Conservation (phyloP, 2,329 filamentous ascomycete genomes). For the Balansia obtecta region DNA sequence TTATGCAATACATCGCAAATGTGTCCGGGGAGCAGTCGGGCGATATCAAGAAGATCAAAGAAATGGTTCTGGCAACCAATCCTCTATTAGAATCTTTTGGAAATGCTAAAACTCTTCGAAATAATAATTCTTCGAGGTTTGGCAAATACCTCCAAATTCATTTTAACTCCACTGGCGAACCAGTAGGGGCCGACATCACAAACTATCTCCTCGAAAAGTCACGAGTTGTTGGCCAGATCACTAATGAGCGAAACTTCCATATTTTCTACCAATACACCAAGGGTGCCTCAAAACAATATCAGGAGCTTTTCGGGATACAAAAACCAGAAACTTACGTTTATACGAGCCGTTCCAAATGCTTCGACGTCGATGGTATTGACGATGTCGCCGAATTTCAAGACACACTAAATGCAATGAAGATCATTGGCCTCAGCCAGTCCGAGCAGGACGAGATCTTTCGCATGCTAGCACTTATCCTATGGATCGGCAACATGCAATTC, state of each 20-base stretch:
- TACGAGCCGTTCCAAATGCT: slow-evolving; percentile 87
- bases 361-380: slow-evolving; percentile 88
- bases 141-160: slow-evolving; percentile 97
- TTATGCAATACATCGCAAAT: slow-evolving; percentile 99
- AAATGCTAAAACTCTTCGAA: slow-evolving; percentile 93
- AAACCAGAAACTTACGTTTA: slow-evolving; percentile 88
- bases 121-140: slow-evolving; percentile 98
- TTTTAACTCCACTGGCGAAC: slow-evolving; percentile 85
- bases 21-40: slow-evolving; percentile 77
- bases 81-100: slow-evolving; percentile 94
- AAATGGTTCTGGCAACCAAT: slow-evolving; percentile 98
- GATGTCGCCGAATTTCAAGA: slow-evolving; percentile 82
- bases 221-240: slow-evolving; percentile 87
- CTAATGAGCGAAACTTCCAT: slow-evolving; percentile 94
- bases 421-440: slow-evolving; percentile 76
- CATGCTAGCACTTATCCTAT: slow-evolving; percentile 82
- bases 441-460: slow-evolving; percentile 97
- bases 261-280: slow-evolving; percentile 99
- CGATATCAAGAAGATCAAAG: slow-evolving; percentile 92
- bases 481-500: slow-evolving; percentile 92
- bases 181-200: slow-evolving; percentile 91
- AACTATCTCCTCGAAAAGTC: slow-evolving; percentile 96
- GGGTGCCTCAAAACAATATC: slow-evolving; percentile 75
- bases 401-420: slow-evolving; percentile 84
- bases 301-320: slow-evolving; percentile 81